Percentiles rank a stretch among this genome's conserved stretches.
Evolutionary conservation across 345 rosid species (phyloP).

Genomic region (Arabis alpina): DNA sequence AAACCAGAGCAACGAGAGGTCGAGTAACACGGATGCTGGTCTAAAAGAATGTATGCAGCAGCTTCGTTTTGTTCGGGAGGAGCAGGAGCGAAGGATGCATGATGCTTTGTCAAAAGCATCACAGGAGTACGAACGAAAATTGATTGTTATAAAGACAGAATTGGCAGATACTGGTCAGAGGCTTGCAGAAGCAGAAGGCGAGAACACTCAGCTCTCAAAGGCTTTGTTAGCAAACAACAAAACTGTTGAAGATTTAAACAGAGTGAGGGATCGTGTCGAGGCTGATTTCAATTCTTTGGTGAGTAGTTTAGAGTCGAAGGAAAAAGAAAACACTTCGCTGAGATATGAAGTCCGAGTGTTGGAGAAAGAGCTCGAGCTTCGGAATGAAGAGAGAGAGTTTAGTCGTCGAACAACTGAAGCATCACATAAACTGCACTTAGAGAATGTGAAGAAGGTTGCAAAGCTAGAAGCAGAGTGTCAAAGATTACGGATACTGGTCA

Average conservation of each 20-base stretch:
- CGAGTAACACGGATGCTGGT: conserved; percentile 63
- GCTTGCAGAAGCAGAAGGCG: conserved; percentile 58
- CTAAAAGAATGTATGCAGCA: conserved; percentile 88
- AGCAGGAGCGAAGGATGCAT: conserved; percentile 80
- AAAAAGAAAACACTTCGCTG: conserved; percentile 74
- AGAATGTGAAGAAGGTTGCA: conserved; percentile 80
- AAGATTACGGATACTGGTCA: conserved; percentile 74
- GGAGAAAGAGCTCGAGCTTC: conserved; percentile 90
- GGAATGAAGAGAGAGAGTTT: conserved; percentile 92
- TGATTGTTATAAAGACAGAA: conserved; percentile 53
- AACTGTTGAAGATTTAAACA: conserved; percentile 60
- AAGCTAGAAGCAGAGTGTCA: conserved; percentile 94
- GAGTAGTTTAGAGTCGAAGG: conserved; percentile 65
- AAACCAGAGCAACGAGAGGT: conserved; percentile 57
- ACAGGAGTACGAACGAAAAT: conserved; percentile 57
- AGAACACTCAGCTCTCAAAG: conserved; percentile 61
- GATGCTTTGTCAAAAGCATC: conserved; percentile 74
- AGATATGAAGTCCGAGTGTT: conserved; percentile 80
- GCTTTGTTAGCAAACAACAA: conserved; percentile 66
- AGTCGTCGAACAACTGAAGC: conserved; percentile 68
- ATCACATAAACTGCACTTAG: conserved; percentile 79
- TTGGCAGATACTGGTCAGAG: conserved; percentile 54
- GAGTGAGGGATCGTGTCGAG: conserved; percentile 58
- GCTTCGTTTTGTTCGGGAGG: conserved; percentile 74
- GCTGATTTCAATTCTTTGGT: conserved; percentile 58